These are phyloP conservation scores for Paspalum vaginatum DNA, from an alignment of 176 grass and related monocot species.

Conservation along the genomic window DNA sequence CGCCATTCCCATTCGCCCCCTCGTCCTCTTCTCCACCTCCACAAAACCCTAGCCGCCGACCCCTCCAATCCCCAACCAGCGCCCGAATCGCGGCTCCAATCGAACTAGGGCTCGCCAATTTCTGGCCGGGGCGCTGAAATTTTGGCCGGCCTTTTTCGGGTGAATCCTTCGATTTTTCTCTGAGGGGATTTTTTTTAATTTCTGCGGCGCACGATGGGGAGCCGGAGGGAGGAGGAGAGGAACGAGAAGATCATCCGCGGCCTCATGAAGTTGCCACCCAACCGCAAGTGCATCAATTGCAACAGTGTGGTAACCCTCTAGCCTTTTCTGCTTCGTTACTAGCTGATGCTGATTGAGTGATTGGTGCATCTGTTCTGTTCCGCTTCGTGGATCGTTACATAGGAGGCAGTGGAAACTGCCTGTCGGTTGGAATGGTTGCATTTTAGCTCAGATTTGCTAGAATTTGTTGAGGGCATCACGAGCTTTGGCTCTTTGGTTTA, in stretches of 20 bases:
- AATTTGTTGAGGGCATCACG: background rate
- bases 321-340: background rate
- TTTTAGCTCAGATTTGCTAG: conserved; percentile 26
- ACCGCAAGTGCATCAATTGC: conserved; percentile 97
- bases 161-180: background rate
- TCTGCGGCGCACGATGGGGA: conserved; percentile 62
- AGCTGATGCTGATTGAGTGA: background rate
- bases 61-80: conserved; percentile 40
- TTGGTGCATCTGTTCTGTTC: conserved; percentile 14
- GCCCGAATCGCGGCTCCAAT: conserved; percentile 33
- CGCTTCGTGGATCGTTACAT: conserved; percentile 9
- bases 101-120: conserved; percentile 48
- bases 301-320: conserved; percentile 67
- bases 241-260: conserved; percentile 99
- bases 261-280: conserved; percentile 97
- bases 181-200: conserved; percentile 21
- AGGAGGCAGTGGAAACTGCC: background rate
- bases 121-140: conserved; percentile 7
- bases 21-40: conserved; percentile 31
- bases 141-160: background rate
- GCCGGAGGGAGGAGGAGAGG: conserved; percentile 88
- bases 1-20: conserved; percentile 47
- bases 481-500: background rate
- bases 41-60: conserved; percentile 66
- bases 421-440: background rate